phyloP scores from a whole-genome alignment of 768 basidiomycete species.

The Lentinula aciculospora region DNA sequence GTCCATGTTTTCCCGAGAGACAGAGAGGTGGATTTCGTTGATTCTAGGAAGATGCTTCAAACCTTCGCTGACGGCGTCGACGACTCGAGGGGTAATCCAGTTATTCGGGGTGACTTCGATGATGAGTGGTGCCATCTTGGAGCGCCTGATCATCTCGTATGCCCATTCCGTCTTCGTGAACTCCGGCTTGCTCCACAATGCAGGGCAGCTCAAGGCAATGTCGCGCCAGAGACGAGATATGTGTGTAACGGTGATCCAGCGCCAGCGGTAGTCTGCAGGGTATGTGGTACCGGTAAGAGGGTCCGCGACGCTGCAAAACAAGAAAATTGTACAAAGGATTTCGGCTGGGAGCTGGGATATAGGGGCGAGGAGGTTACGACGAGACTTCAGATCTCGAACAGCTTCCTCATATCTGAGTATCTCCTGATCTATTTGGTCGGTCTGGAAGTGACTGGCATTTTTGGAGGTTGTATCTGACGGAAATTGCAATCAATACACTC shows the following conservation, averaged over 20 bases:
- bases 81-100: slow-evolving; percentile 20
- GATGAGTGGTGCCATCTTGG: slow-evolving; percentile 32
- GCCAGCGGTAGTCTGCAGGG: slow-evolving; percentile 25
- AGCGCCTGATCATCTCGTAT: slow-evolving; percentile 37
- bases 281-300: slow-evolving; percentile 17
- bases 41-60: slow-evolving; percentile 28
- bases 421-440: slow-evolving; percentile 28
- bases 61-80: slow-evolving; percentile 22
- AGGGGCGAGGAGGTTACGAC: slow-evolving; percentile 30
- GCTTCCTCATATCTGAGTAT: slow-evolving; percentile 25
- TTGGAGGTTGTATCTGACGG: slow-evolving; percentile 1
- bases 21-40: slow-evolving; percentile 24
- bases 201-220: slow-evolving; percentile 33
- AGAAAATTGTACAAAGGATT: slow-evolving; percentile 33
- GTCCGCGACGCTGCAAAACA: slow-evolving; percentile 14
- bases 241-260: slow-evolving; percentile 34
- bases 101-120: slow-evolving; percentile 19
- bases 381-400: slow-evolving; percentile 27
- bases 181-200: slow-evolving; percentile 33
- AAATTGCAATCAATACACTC: neutral
- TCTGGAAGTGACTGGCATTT: neutral
- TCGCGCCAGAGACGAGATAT: slow-evolving; percentile 39
- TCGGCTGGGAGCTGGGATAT: slow-evolving; percentile 37
- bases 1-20: slow-evolving; percentile 16
- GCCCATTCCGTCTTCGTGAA: slow-evolving; percentile 29